Conservation (phyloP, 768 basidiomycete genomes). For the Saitozyma sp. region DNA sequence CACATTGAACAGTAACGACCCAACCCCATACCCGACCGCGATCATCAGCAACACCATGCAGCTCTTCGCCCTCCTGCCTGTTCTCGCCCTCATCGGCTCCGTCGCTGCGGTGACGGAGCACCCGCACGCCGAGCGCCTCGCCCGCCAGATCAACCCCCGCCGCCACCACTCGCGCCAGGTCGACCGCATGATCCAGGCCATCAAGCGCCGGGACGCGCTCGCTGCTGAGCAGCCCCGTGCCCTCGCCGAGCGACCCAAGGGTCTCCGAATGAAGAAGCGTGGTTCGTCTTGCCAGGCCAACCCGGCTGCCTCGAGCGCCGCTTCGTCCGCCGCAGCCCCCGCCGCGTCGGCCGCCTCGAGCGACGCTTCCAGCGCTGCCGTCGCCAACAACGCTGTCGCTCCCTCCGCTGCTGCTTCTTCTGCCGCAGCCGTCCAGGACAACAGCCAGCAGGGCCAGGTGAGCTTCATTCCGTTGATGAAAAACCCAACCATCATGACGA, state of each 20-base stretch:
- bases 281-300: constrained; percentile 13
- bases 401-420: too few species aligned
- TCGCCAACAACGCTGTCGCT: not conserved
- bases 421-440: not conserved
- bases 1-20: not conserved
- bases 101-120: constrained; percentile 11
- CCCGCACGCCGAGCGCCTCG: constrained; percentile 13
- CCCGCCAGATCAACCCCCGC: constrained; percentile 17
- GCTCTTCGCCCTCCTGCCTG: constrained; percentile 25
- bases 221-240: constrained; percentile 1
- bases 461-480: not conserved
- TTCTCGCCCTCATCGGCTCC: constrained; percentile 29
- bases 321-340: constrained; percentile 12
- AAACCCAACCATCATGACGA: too few species aligned
- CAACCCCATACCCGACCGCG: not conserved
- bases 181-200: constrained; percentile 11
- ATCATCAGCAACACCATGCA: constrained; percentile 28
- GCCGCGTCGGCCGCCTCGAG: constrained; percentile 8
- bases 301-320: constrained; percentile 9
- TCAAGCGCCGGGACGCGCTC: constrained; percentile 5
- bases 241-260: not conserved
- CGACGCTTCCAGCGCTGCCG: not conserved
- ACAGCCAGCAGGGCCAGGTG: not conserved
- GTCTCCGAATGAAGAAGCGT: constrained; percentile 1
- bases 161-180: constrained; percentile 19